Evolutionary conservation across 2,329 filamentous ascomycete species (phyloP).

Genomic region (Phaeosphaeriaceae sp.): DNA sequence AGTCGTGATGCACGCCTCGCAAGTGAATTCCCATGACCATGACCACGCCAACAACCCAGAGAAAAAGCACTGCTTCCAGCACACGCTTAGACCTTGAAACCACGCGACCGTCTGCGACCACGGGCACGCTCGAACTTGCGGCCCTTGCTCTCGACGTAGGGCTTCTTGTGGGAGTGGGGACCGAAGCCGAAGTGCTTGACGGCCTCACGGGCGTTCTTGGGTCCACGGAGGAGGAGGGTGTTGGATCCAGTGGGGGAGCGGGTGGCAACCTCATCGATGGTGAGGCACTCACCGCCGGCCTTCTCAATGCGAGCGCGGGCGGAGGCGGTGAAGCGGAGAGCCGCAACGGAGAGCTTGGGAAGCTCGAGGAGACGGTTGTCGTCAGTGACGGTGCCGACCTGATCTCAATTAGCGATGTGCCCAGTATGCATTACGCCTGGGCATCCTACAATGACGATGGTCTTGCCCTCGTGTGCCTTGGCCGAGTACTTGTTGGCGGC

Average conservation of each 20-base stretch:
- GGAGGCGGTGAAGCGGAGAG: slow-evolving; percentile 94
- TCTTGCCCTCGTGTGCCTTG: slow-evolving; percentile 74
- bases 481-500: slow-evolving; percentile 60
- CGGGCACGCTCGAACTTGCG: slow-evolving; percentile 99
- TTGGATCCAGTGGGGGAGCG: slow-evolving; percentile 95
- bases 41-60: slow-evolving; percentile 48
- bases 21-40: slow-evolving; percentile 44
- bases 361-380: slow-evolving; percentile 86
- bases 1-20: slow-evolving; percentile 48
- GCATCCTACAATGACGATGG: slow-evolving; percentile 73
- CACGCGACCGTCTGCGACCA: slow-evolving; percentile 96
- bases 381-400: slow-evolving; percentile 90
- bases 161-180: slow-evolving; percentile 99
- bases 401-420: slow-evolving; percentile 17
- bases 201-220: slow-evolving; percentile 97
- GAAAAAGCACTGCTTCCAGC: slow-evolving; percentile 40
- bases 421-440: not conserved
- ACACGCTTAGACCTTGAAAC: slow-evolving; percentile 96
- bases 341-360: slow-evolving; percentile 92
- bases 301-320: slow-evolving; percentile 92
- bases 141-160: slow-evolving; percentile 96
- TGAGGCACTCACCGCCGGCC: slow-evolving; percentile 93
- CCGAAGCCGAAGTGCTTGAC: slow-evolving; percentile 99
- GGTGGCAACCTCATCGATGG: slow-evolving; percentile 95
- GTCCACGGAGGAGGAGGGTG: slow-evolving; percentile 94